These are phyloP conservation scores for Lycium barbarum DNA, from an alignment of 257 asterid species.

Conservation along the genomic window DNA sequence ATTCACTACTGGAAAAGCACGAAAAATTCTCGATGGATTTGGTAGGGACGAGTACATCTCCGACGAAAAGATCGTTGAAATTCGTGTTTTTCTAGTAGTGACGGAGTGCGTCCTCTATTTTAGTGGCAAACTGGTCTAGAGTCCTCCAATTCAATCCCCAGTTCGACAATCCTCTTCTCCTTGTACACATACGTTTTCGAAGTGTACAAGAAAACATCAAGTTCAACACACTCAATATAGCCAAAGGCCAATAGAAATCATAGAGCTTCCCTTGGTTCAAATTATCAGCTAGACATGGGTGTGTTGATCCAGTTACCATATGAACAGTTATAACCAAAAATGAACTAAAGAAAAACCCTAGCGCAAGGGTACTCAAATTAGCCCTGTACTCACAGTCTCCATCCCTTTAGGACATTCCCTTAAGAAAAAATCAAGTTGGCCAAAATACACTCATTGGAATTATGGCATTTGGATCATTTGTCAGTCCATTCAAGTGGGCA, in stretches of 20 bases:
- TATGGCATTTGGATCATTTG: slow-evolving; percentile 22
- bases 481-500: slow-evolving; percentile 44
- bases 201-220: slow-evolving; percentile 50
- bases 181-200: slow-evolving; percentile 75
- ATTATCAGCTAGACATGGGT: slow-evolving; percentile 80
- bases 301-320: slow-evolving; percentile 49
- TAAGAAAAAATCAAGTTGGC: slow-evolving; percentile 87
- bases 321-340: slow-evolving; percentile 69
- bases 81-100: neutral
- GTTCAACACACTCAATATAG: slow-evolving; percentile 59
- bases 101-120: neutral
- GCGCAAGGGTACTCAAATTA: slow-evolving; percentile 74
- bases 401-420: slow-evolving; percentile 87
- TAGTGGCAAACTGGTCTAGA: slow-evolving; percentile 49
- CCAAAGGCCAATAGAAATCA: slow-evolving; percentile 78
- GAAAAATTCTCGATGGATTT: too few species aligned
- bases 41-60: too few species aligned
- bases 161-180: slow-evolving; percentile 74
- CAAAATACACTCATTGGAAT: slow-evolving; percentile 73
- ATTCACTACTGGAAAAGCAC: neutral
- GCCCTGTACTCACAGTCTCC: slow-evolving; percentile 89
- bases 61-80: too few species aligned
- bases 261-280: slow-evolving; percentile 72
- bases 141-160: slow-evolving; percentile 69
- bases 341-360: slow-evolving; percentile 76